phyloP scores from a whole-genome alignment of 108 stramenopile species.

The Skeletonema grethae region DNA sequence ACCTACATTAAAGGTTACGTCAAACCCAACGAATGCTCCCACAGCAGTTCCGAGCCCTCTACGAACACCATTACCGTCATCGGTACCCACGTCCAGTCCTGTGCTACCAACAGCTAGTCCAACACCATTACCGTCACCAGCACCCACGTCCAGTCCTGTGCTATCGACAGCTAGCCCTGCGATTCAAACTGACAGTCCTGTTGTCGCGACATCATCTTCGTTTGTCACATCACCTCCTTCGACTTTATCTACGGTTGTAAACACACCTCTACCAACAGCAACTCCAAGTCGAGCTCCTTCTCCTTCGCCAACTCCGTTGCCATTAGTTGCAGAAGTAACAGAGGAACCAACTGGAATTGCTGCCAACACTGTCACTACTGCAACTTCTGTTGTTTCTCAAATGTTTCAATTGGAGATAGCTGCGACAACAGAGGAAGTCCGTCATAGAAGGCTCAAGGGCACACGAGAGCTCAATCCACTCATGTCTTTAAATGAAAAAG shows the following conservation, averaged over 20 bases:
- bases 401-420: neutral
- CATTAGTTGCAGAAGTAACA: neutral
- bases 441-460: neutral
- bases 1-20: neutral
- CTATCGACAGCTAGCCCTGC: neutral
- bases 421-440: slow-evolving; percentile 1
- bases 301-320: neutral
- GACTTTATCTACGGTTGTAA: slow-evolving; percentile 10
- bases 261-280: neutral
- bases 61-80: neutral
- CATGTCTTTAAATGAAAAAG: slow-evolving; percentile 28
- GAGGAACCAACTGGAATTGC: neutral
- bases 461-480: slow-evolving; percentile 7
- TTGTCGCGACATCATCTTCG: neutral
- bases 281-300: slow-evolving; percentile 8
- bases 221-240: slow-evolving; percentile 7
- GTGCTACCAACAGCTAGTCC: neutral
- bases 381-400: neutral
- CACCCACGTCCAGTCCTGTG: neutral
- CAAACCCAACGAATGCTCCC: neutral
- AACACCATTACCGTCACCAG: neutral
- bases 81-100: neutral
- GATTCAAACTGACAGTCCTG: neutral
- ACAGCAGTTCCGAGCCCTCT: neutral
- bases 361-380: neutral